Conservation (phyloP, 78 protist species). For the Dictyostelium citrinum region DNA sequence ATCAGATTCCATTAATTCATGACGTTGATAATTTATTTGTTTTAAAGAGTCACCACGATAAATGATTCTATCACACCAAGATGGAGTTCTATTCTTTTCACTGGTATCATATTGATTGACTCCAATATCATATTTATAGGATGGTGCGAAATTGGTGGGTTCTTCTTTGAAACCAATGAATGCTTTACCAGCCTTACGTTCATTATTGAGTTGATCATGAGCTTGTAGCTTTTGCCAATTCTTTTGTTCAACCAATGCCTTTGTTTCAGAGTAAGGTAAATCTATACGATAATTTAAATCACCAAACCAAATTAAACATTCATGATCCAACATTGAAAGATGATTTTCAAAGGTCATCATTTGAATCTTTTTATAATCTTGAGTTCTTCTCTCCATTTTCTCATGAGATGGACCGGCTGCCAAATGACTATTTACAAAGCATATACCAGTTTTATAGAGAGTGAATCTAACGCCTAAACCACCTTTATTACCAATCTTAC, state of each 20-base stretch:
- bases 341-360: constrained; percentile 41
- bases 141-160: constrained; percentile 88
- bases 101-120: constrained; percentile 84
- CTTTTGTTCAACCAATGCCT: background rate
- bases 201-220: constrained; percentile 34
- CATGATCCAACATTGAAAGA: constrained; percentile 58
- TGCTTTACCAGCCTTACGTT: constrained; percentile 39
- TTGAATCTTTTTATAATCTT: constrained; percentile 69
- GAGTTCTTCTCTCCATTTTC: constrained; percentile 40
- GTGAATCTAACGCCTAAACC: constrained; percentile 53
- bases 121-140: constrained; percentile 93
- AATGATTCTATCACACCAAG: constrained; percentile 85
- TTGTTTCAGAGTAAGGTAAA: constrained; percentile 25
- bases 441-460: constrained; percentile 60
- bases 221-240: background rate
- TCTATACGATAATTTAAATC: constrained; percentile 68
- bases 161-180: constrained; percentile 86
- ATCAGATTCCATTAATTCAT: constrained; percentile 51
- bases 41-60: constrained; percentile 63
- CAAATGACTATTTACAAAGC: constrained; percentile 56
- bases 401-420: constrained; percentile 78
- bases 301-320: constrained; percentile 64
- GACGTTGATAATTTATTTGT: constrained; percentile 36
- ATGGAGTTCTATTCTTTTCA: constrained; percentile 88
- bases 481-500: constrained; percentile 75